Conservation (phyloP, 1,284 basidiomycete species). For the Ustilago loliicola region DNA sequence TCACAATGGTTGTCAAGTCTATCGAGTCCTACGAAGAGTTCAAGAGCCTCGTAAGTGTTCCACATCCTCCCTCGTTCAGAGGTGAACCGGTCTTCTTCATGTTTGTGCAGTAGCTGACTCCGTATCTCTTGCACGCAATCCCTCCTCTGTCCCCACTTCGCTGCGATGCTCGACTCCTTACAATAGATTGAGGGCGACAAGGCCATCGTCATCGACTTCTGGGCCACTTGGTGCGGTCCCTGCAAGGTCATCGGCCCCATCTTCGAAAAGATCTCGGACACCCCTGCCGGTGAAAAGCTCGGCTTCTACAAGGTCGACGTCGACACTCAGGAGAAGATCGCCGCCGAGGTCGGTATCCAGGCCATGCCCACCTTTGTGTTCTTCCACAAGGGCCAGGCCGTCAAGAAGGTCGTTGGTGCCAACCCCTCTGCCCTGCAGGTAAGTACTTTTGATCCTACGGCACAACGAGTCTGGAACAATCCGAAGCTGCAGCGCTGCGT, state of each 20-base stretch:
- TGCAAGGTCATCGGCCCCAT: conserved; percentile 84
- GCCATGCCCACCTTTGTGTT: conserved; percentile 85
- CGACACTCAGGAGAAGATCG: conserved; percentile 71
- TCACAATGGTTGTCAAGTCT: conserved; percentile 72
- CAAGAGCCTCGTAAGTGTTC: conserved; percentile 72
- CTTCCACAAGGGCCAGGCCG: conserved; percentile 79
- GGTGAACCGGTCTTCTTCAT: neutral
- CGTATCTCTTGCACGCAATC: neutral
- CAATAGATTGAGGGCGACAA: conserved; percentile 75
- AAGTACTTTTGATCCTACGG: conserved; percentile 55
- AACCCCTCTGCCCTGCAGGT: conserved; percentile 74
- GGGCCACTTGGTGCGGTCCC: conserved; percentile 71
- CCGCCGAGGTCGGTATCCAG: conserved; percentile 79
- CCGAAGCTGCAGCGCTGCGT: neutral
- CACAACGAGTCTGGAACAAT: neutral
- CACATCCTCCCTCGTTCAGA: neutral
- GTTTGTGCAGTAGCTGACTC: conserved; percentile 13
- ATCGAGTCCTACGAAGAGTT: conserved; percentile 76
- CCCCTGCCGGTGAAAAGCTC: conserved; percentile 71
- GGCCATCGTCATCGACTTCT: conserved; percentile 69
- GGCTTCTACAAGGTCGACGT: conserved; percentile 81
- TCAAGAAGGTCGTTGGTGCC: conserved; percentile 78
- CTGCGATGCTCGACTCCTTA: neutral
- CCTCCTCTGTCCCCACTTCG: neutral
- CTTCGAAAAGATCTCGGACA: conserved; percentile 79